Conservation (phyloP, 805 yeast species). For the Ogataea neopini region DNA sequence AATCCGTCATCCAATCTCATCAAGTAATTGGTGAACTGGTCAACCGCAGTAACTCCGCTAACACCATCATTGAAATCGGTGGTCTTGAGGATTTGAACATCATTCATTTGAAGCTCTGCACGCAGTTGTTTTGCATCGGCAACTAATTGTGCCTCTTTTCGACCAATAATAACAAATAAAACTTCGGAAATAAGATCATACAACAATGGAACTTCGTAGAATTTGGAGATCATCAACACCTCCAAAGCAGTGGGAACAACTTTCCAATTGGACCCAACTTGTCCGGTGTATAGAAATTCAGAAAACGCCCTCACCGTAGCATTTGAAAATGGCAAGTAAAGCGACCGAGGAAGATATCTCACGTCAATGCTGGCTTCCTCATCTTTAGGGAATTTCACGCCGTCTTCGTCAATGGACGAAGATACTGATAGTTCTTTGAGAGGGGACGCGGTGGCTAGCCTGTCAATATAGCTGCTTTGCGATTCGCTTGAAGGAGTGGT, state of each 20-base stretch:
- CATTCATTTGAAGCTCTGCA: conserved; percentile 16
- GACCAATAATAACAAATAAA: conserved; percentile 66
- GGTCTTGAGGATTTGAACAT: conserved; percentile 6
- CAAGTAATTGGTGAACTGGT: conserved; percentile 55
- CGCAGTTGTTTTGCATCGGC: conserved; percentile 40
- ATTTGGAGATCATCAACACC: conserved; percentile 59
- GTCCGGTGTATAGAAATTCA: conserved; percentile 78
- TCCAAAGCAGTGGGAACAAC: conserved; percentile 69
- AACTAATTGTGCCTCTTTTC: conserved; percentile 57
- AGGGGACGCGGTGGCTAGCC: neutral
- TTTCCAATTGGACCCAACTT: conserved; percentile 74
- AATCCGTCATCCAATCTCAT: conserved; percentile 67
- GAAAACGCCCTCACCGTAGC: conserved; percentile 62
- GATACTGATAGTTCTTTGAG: neutral
- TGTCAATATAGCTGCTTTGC: neutral
- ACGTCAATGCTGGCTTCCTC: conserved; percentile 48
- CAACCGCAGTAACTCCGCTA: conserved; percentile 34
- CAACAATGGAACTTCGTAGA: conserved; percentile 67
- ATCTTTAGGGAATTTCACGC: conserved; percentile 18
- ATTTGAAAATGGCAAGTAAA: conserved; percentile 69
- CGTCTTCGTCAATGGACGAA: conserved; percentile 6
- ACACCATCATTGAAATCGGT: conserved; percentile 16
- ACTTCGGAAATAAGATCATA: conserved; percentile 71
- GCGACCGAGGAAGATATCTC: conserved; percentile 61
- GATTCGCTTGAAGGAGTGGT: neutral